Base-by-base conservation (phyloP, 805 yeast species). In the Lipomyces anomalus region DNA sequence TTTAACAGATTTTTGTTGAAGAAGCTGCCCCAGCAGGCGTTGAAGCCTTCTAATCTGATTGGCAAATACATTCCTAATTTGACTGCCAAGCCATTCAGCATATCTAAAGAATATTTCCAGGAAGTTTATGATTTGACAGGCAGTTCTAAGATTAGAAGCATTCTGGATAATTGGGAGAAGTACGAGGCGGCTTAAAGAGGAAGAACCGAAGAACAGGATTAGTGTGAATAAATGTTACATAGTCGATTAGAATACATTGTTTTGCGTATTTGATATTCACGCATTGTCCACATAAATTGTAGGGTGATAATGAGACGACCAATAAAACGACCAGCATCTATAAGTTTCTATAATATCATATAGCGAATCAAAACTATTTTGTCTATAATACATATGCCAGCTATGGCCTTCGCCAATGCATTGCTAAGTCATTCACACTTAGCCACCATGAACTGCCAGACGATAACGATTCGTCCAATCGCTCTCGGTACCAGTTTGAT, bases 31-130 rank as follows among this genome's bases (percentile, higher is more conserved):
- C 86, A 84, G 73, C 84, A 87, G 60, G 94, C 96, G 40, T 92
- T 92, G 56, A 90, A 90, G 73, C 95, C 95, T 50, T 83, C 92
- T 51, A 86, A 87, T 67, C 77, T 92, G 71, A 80, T 86, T 59
- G 89, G 89, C 65, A 92, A 89, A 74, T 92, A 94, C 71, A 89
- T 92, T 75, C 99, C 99, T 57, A 92, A 92, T 75, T 79, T 92
- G 75, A 94, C 98, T 56, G 98, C 98, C 54, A 86, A 80, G 72
- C 98, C 99, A 59, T 92, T 92, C 67, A 80, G 84, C 70, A 82
- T 92, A 59, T 83, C 97, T 35, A 92, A 87, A 74, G 97, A 89
- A 68, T 92, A 92, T 74, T 92, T 92, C 74, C 84, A 94, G 74
- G 95, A 86, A 60, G 99, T 92, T 43, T 92, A 90, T 66, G 78